A percentile compares a stretch with the other conserved stretches of the same genome.
Evolutionary conservation across 176 grass and related monocot species (phyloP).

Genomic region (Oropetium thomaeum): DNA sequence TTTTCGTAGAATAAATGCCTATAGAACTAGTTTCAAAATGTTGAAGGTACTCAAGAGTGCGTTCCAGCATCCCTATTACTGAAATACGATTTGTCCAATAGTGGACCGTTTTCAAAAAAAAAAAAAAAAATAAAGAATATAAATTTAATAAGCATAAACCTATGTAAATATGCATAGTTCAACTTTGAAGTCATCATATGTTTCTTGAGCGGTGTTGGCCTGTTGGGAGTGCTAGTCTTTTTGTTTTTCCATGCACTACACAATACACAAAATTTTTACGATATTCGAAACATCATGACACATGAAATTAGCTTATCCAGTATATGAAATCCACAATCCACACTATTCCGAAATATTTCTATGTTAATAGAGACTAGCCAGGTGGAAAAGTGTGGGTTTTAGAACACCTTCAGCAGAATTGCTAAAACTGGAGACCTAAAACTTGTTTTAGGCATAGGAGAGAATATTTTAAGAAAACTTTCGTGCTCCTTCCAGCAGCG

Average conservation of each 20-base stretch:
- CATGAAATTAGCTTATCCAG: neutral
- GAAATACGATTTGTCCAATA: neutral
- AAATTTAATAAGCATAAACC: neutral
- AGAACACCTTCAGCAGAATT: too few species aligned
- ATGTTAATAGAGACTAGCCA: too few species aligned
- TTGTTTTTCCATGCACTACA: neutral
- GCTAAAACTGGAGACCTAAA: too few species aligned
- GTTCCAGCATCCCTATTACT: neutral
- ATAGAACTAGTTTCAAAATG: slow-evolving; percentile 3
- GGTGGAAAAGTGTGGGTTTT: too few species aligned
- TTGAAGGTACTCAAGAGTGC: neutral
- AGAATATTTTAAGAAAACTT: too few species aligned
- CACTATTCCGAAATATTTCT: neutral
- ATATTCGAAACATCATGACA: neutral
- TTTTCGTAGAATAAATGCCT: neutral
- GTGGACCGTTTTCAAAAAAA: too few species aligned
- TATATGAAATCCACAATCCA: too few species aligned
- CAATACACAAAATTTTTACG: neutral
- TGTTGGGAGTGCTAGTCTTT: neutral
- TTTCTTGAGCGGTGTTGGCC: neutral
- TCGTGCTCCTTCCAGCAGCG: too few species aligned
- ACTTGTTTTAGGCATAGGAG: too few species aligned
- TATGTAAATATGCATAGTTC: neutral
- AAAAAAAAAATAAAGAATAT: neutral
- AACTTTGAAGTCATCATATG: neutral